Percentiles rank a stretch among this genome's conserved stretches.
phyloP scores from a whole-genome alignment of 2,329 filamentous ascomycete genomes.

The Penicillium decumbens region DNA sequence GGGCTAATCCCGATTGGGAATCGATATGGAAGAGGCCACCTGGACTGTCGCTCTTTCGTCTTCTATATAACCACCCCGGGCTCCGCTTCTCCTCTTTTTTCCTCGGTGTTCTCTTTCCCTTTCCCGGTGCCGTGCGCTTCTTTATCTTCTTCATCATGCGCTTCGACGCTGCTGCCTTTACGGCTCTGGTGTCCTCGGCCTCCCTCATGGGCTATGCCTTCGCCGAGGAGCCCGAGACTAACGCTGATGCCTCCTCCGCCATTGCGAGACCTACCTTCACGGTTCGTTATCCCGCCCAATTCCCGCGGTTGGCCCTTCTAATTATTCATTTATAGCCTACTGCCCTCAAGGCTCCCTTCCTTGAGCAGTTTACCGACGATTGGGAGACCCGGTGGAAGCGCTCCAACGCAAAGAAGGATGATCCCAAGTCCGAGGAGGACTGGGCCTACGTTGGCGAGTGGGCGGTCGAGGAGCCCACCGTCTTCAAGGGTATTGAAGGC shows the following conservation, averaged over 20 bases:
- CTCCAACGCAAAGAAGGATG: constrained; percentile 95
- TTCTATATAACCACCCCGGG: constrained; percentile 29
- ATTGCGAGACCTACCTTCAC: constrained; percentile 78
- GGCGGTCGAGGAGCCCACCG: constrained; percentile 87
- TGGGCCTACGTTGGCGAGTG: constrained; percentile 98
- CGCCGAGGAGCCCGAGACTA: constrained; percentile 64
- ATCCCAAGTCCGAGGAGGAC: constrained; percentile 73
- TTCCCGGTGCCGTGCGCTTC: constrained; percentile 21
- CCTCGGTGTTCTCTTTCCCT: constrained; percentile 16
- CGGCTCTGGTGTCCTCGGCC: constrained; percentile 64
- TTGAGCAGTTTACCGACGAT: constrained; percentile 97
- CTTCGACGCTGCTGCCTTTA: constrained; percentile 73
- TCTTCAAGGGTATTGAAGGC: constrained; percentile 86
- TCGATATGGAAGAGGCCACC: constrained; percentile 42
- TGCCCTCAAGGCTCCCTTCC: constrained; percentile 82
- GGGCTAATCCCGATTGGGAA: constrained; percentile 24
- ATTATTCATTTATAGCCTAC: constrained; percentile 60
- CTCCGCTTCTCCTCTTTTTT: constrained; percentile 20
- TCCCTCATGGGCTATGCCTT: constrained; percentile 62
- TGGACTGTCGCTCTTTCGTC: constrained; percentile 32
- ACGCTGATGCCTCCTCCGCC: constrained; percentile 49
- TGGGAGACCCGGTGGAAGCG: constrained; percentile 93
- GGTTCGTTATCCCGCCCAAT: constrained; percentile 53
- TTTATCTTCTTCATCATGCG: constrained; percentile 60
- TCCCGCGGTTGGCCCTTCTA: constrained; percentile 1